phyloP scores from a whole-genome alignment of 352 stramenopile genomes.

The Phytophthora podocarpi region DNA sequence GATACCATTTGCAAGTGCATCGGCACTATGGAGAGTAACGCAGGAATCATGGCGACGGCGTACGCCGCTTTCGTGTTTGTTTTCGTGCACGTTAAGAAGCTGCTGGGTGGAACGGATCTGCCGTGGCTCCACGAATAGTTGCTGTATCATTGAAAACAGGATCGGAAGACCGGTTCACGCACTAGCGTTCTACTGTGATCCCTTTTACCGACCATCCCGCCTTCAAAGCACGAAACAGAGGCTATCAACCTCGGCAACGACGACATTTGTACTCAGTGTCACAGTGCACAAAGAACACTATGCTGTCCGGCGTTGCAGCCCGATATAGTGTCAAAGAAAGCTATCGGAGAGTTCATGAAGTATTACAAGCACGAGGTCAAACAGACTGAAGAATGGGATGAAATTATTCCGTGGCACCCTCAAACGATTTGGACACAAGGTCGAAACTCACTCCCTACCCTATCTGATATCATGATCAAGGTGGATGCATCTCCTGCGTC shows the following conservation, averaged over 20 bases:
- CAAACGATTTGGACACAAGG: neutral
- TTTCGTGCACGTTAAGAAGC: too few species aligned
- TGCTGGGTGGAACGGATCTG: too few species aligned
- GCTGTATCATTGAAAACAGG: neutral
- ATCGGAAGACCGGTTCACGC: neutral
- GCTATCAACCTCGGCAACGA: neutral
- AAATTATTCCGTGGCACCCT: too few species aligned
- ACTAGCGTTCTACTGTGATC: neutral
- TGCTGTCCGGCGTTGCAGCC: too few species aligned
- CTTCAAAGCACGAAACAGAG: neutral
- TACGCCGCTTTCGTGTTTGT: neutral
- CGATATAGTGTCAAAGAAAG: too few species aligned
- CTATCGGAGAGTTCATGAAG: too few species aligned
- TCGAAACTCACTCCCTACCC: neutral
- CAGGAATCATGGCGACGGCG: neutral
- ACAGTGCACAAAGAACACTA: too few species aligned
- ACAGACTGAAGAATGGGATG: too few species aligned
- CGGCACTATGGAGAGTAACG: neutral
- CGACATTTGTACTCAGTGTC: neutral
- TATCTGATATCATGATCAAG: neutral
- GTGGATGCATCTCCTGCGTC: neutral
- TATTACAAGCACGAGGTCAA: too few species aligned
- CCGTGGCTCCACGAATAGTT: too few species aligned
- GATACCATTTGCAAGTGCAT: neutral
- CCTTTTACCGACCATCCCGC: neutral